Percentiles rank a stretch among this genome's conserved stretches.
Conservation (phyloP, 2,329 filamentous ascomycete species). For the Macrophomina pseudophaseolina region DNA sequence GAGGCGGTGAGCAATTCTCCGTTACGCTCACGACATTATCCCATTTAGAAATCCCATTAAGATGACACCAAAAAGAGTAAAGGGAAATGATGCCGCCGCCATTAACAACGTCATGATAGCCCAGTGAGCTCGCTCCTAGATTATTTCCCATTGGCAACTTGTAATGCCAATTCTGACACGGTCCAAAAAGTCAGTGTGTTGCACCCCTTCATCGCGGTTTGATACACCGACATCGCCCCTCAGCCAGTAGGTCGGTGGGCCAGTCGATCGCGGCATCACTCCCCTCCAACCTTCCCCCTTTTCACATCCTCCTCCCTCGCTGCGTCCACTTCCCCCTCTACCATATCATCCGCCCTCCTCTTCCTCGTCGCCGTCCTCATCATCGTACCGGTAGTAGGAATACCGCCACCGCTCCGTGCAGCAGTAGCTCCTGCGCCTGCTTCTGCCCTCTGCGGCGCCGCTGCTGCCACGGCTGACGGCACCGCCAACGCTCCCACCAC, state of each 20-base stretch:
- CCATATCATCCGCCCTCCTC: slow-evolving; percentile 2
- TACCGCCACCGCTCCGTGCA: not conserved
- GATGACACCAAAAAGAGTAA: not conserved
- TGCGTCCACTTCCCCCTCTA: not conserved
- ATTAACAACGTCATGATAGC: too few relatives aligned
- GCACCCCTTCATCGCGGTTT: too few relatives aligned
- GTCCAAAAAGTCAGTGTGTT: too few relatives aligned
- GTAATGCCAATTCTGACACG: too few relatives aligned
- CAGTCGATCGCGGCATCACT: too few relatives aligned
- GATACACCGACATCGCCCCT: not conserved
- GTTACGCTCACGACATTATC: not conserved
- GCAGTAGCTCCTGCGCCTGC: not conserved
- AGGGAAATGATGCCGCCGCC: not conserved
- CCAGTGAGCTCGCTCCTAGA: too few relatives aligned
- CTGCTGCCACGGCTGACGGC: not conserved
- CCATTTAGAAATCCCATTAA: not conserved
- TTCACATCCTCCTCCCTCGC: not conserved
- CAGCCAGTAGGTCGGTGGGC: not conserved
- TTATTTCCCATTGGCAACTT: too few relatives aligned
- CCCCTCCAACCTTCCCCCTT: slow-evolving; percentile 4
- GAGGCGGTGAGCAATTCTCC: too few relatives aligned
- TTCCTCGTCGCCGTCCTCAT: not conserved
- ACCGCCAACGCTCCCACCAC: slow-evolving; percentile 30
- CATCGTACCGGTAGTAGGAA: not conserved
- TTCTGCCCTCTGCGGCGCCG: not conserved